These are phyloP conservation scores for Phaeomoniella chlamydospora DNA, from an alignment of 2,329 filamentous ascomycete species.

Conservation along the genomic window DNA sequence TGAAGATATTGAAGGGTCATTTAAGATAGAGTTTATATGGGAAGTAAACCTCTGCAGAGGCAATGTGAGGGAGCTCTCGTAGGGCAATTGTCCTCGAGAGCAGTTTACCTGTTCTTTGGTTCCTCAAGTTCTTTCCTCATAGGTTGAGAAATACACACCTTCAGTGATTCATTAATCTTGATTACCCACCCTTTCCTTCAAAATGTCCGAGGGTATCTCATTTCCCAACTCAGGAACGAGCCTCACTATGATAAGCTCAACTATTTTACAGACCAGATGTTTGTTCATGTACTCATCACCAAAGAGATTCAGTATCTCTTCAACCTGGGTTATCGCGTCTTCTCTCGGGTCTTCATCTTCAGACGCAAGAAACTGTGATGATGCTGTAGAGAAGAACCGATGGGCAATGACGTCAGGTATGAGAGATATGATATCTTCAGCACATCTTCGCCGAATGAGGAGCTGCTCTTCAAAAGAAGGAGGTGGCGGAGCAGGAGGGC, in stretches of 20 bases:
- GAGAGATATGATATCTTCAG: constrained; percentile 23
- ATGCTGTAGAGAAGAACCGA: constrained; percentile 21
- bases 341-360: constrained; percentile 34
- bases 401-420: constrained; percentile 27
- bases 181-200: constrained; percentile 59
- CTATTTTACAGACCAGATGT: constrained; percentile 67
- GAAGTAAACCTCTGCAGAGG: no score
- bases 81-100: no score
- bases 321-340: constrained; percentile 44
- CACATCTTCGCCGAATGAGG: constrained; percentile 27
- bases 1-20: no score
- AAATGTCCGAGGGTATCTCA: constrained; percentile 54
- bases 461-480: constrained; percentile 9
- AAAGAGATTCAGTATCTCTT: constrained; percentile 55
- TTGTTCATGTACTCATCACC: constrained; percentile 82
- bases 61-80: no score
- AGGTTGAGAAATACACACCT: no score
- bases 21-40: no score
- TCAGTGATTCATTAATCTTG: no score
- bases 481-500: constrained; percentile 11
- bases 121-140: no score
- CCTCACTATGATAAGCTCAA: constrained; percentile 70
- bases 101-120: no score
- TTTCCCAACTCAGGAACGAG: constrained; percentile 73
- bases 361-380: constrained; percentile 8